phyloP scores from a whole-genome alignment of 805 yeast species.

The Yarrowia bubula region DNA sequence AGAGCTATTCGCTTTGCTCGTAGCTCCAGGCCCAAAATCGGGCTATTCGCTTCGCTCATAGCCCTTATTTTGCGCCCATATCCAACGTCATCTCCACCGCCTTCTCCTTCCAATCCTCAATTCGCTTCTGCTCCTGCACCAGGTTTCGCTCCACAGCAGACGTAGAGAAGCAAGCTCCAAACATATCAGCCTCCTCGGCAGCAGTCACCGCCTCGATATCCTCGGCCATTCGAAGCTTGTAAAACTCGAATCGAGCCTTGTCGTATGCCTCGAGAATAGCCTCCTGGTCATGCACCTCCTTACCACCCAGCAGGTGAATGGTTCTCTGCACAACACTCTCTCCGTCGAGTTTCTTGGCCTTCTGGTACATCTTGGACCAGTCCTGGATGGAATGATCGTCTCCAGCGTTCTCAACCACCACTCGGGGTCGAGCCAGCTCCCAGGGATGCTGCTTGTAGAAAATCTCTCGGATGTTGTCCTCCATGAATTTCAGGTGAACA shows the following conservation, averaged over 20 bases:
- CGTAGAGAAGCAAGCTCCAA: conserved; percentile 69
- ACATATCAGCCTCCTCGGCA: conserved; percentile 81
- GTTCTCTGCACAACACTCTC: conserved; percentile 83
- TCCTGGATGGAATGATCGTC: conserved; percentile 54
- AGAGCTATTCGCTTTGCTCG: not conserved
- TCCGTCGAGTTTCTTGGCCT: conserved; percentile 76
- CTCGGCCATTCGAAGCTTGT: conserved; percentile 77
- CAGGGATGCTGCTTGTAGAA: conserved; percentile 96
- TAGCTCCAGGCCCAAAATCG: not conserved
- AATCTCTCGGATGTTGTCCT: conserved; percentile 77
- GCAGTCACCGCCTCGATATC: conserved; percentile 71
- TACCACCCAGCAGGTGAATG: conserved; percentile 48
- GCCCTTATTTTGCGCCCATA: conserved; percentile 37
- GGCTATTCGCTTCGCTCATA: not conserved
- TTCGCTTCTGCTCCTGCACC: conserved; percentile 63
- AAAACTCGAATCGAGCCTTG: conserved; percentile 83
- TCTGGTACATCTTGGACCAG: conserved; percentile 78
- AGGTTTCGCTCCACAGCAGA: conserved; percentile 66
- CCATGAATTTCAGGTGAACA: conserved; percentile 56
- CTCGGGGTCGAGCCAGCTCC: conserved; percentile 91
- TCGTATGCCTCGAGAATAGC: conserved; percentile 65
- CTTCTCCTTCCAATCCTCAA: conserved; percentile 70
- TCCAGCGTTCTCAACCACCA: conserved; percentile 72
- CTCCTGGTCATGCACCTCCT: conserved; percentile 33
- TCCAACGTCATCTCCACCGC: conserved; percentile 65